Evolutionary conservation across 306 rosid genomes (phyloP), one percentile per base, ranked within the genome.

Genomic region (Cucumis cinereus): DNA sequence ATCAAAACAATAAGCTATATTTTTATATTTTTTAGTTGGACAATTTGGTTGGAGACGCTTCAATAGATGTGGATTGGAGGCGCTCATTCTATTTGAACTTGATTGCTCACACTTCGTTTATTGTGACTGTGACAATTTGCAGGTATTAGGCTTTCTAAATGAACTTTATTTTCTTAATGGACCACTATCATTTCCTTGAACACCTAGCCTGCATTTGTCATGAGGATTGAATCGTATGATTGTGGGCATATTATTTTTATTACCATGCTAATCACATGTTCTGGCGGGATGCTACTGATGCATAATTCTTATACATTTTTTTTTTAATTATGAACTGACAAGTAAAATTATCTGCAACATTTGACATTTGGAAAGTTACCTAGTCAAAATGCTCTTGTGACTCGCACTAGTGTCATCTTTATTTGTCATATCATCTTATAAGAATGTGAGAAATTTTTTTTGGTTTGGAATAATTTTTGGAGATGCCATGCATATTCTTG

Each of bases 61-160:
- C 88, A 41, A 30, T 82, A 50, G 83, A 87, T 15, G 97, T 89
- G 82, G 97, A 94, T 68, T 94, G 97, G 99, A 92, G 99, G 91
- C 92, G 96, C 64, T 92, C 99, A 8, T 90, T 89, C 89, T 90
- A 94, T 90, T 88, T 94, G 95, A 92, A 92, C 79, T 81, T 94
- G 84, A 90, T 94, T 82, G 99, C 97, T 83, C 99, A 94, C 75
- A 90, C 96, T 73, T 78, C 97, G 23, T 94, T 85, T 82, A 87
- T 84, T 74, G 96, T 94, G 52, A 94, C 99, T 33, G 93, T 94
- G 73, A 97, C 99, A 69, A 94, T 92, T 85, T 94, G 99, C 88
- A 90, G 98, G 98, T 92, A 84, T 80, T 80, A 9, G 10, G 55
- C 49, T 60, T 55, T 52, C 12, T 66, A 40, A 4, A 5, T 66